Evolutionary conservation across 345 rosid genomes (phyloP).

Genomic region (Geranium brycei): DNA sequence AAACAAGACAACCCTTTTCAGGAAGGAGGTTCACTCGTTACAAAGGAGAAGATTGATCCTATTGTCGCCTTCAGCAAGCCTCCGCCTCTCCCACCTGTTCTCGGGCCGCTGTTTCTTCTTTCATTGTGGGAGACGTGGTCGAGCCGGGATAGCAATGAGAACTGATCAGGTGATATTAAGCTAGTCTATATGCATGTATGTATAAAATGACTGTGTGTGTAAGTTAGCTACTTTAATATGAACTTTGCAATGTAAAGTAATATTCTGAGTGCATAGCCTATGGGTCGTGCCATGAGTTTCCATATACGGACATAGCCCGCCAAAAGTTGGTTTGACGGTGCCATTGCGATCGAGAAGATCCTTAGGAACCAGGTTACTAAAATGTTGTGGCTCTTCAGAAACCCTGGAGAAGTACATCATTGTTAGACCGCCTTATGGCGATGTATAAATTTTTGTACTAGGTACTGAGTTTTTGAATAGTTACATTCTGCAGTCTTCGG

Average conservation of each 20-base stretch:
- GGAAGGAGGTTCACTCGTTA: slow-evolving; percentile 9
- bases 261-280: slow-evolving; percentile 22
- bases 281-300: slow-evolving; percentile 22
- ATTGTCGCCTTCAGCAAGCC: slow-evolving; percentile 46
- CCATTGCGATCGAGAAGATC: slow-evolving; percentile 28
- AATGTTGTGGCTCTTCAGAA: slow-evolving; percentile 43
- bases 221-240: slow-evolving; percentile 19
- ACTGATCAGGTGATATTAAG: slow-evolving; percentile 12
- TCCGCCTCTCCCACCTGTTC: slow-evolving; percentile 32
- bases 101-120: slow-evolving; percentile 44
- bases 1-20: slow-evolving; percentile 13
- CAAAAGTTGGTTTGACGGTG: slow-evolving; percentile 35
- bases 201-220: not conserved
- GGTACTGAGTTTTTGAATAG: slow-evolving; percentile 1
- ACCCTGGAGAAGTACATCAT: slow-evolving; percentile 29
- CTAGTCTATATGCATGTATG: not conserved
- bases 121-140: slow-evolving; percentile 37
- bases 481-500: slow-evolving; percentile 54
- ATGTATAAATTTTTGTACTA: not conserved
- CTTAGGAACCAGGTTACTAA: slow-evolving; percentile 23
- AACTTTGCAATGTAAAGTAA: slow-evolving; percentile 26
- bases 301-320: slow-evolving; percentile 38
- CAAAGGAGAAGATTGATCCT: slow-evolving; percentile 29
- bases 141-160: slow-evolving; percentile 28
- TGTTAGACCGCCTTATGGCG: not conserved